These are phyloP conservation scores for Trichophyton verrucosum DNA, from an alignment of 2,329 filamentous ascomycete genomes.

Conservation along the genomic window DNA sequence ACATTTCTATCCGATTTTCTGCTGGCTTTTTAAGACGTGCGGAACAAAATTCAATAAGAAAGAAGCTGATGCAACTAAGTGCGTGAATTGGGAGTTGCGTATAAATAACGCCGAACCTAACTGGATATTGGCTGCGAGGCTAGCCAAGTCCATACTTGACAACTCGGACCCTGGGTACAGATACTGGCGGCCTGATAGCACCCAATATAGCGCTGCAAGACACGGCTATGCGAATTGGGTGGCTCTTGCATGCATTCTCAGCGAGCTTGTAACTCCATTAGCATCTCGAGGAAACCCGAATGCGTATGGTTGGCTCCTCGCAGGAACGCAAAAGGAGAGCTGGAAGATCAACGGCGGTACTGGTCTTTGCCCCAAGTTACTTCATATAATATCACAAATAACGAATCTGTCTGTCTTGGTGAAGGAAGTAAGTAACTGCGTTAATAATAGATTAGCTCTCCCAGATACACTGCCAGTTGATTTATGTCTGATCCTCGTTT, in stretches of 20 bases:
- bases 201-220: neutral
- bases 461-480: neutral
- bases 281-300: neutral
- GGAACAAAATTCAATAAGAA: neutral
- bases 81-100: slow-evolving; percentile 4
- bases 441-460: neutral
- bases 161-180: neutral
- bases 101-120: neutral
- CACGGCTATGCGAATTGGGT: neutral
- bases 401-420: slow-evolving; percentile 8
- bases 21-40: neutral
- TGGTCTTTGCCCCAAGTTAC: slow-evolving; percentile 10
- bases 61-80: neutral
- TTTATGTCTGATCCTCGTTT: neutral
- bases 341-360: slow-evolving; percentile 11
- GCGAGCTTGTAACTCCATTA: neutral
- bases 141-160: slow-evolving; percentile 2
- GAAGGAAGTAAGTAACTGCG: neutral
- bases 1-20: neutral
- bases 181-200: neutral
- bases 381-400: slow-evolving; percentile 13
- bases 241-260: slow-evolving; percentile 2
- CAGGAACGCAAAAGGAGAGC: slow-evolving; percentile 8
- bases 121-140: neutral
- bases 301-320: slow-evolving; percentile 4